phyloP scores from a whole-genome alignment of 2,329 filamentous ascomycete species.

The Pleomassaria siparia region DNA sequence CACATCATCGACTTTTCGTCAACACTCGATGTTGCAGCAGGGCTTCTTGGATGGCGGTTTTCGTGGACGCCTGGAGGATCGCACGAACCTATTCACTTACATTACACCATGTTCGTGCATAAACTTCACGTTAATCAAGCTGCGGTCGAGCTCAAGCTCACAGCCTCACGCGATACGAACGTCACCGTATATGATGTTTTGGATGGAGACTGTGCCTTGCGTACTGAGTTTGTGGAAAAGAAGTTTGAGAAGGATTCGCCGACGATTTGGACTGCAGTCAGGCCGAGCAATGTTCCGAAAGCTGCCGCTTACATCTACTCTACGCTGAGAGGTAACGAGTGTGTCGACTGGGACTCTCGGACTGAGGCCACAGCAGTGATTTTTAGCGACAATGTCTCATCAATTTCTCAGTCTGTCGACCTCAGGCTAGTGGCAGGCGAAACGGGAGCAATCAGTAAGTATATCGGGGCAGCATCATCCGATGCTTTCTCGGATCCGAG shows the following conservation, averaged over 20 bases:
- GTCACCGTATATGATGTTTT: constrained; percentile 66
- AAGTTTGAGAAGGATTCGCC: constrained; percentile 53
- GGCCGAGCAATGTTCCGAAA: constrained; percentile 62
- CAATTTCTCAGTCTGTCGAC: constrained; percentile 63
- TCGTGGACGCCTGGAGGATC: constrained; percentile 61
- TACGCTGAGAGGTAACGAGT: constrained; percentile 51
- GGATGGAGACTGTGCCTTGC: constrained; percentile 68
- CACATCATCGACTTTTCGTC: constrained; percentile 64
- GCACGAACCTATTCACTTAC: constrained; percentile 56
- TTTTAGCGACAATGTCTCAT: constrained; percentile 61
- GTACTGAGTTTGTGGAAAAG: constrained; percentile 61
- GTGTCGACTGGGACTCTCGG: constrained; percentile 47
- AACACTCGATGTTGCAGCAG: constrained; percentile 64
- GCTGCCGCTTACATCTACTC: constrained; percentile 64
- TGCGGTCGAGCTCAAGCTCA: constrained; percentile 62
- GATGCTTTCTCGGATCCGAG: constrained; percentile 66
- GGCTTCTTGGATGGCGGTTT: constrained; percentile 65
- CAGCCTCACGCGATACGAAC: constrained; percentile 54
- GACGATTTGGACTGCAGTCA: constrained; percentile 66
- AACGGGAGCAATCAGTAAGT: constrained; percentile 63
- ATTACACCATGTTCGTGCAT: constrained; percentile 67
- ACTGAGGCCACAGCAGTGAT: constrained; percentile 50
- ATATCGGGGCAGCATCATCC: constrained; percentile 66
- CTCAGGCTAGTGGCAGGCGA: constrained; percentile 57
- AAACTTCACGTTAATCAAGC: constrained; percentile 65